These are phyloP conservation scores for Fusarium graminum DNA, from an alignment of 2,329 filamentous ascomycete species.

Conservation along the genomic window DNA sequence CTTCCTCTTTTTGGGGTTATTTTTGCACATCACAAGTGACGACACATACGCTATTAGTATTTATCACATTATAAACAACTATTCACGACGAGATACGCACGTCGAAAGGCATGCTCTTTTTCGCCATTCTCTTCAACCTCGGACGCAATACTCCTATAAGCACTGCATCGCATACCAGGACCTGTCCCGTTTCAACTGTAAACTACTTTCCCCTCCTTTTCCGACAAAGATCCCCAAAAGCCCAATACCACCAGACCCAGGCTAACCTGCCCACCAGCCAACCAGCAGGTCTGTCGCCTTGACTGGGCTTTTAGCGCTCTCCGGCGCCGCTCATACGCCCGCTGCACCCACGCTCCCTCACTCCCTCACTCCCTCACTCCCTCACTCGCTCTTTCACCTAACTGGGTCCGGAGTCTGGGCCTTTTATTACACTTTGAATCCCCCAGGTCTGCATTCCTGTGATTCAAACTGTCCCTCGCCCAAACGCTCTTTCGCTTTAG, in stretches of 20 bases:
- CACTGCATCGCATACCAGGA: conserved; percentile 33
- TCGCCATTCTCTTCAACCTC: conserved; percentile 13
- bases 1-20: conserved; percentile 35
- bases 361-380: conserved; percentile 24
- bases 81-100: neutral
- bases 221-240: conserved; percentile 37
- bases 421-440: conserved; percentile 45
- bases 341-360: conserved; percentile 28
- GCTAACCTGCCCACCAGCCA: conserved; percentile 30
- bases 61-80: neutral
- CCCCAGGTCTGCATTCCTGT: conserved; percentile 46
- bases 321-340: conserved; percentile 39
- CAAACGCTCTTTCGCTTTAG: conserved; percentile 28
- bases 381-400: neutral
- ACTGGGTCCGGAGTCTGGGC: conserved; percentile 41
- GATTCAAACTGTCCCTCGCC: conserved; percentile 35
- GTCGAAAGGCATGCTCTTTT: conserved; percentile 8
- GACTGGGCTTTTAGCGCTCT: conserved; percentile 42
- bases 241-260: conserved; percentile 31
- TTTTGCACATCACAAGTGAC: conserved; percentile 36
- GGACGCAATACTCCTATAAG: conserved; percentile 30
- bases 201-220: conserved; percentile 35
- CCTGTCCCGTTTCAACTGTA: conserved; percentile 35
- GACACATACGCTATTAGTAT: conserved; percentile 27
- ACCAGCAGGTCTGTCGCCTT: conserved; percentile 41